Base-by-base conservation (phyloP, 768 basidiomycete genomes). In the Mrakia blollopis region DNA sequence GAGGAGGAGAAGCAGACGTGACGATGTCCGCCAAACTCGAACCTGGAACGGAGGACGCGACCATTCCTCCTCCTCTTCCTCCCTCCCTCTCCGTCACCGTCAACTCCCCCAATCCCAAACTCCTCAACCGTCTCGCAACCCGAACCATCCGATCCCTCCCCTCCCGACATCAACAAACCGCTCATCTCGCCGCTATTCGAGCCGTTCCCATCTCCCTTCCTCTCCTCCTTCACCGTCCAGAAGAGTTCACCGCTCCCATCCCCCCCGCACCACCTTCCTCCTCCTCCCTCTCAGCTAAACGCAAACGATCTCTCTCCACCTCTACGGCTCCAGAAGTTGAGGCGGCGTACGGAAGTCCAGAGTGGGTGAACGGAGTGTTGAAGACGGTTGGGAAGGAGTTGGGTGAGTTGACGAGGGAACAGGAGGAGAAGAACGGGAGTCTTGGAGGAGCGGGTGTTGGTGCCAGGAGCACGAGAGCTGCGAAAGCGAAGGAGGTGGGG, bases 171-270 rank as follows among this genome's bases (percentile, higher is more conserved):
- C 32, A 30, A 25, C 44, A 62, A 57, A 28, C 30, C 52, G 10
- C 50, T 32, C 54, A 41, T 16, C 72, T 28, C 41, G 61, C 60
- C 37, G 44, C 39, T 39, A 47, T 44, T 41, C 37, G 60, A 13
- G n/a, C 28, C 35, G 54, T 28, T 8, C 61, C 60, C n/a, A 54
- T 72, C 71, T 72, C 71, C 0, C 71, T 72, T 16, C 35, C 71
- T 16, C 14, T 50, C 37, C 71, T 72, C 71, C 52, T 72, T 8
- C 30, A 57, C n/a, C 14, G 18, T 25, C 52, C 52, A 30, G 74
- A 60, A 16, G 74, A 75, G 11, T 57, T 39, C 23, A 14, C n/a
- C 14, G 54, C 63, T 25, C 28, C 30, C 39, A 11, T 68, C 21
- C 74, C 67, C 2, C 39, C 47, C 5, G 16, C 50, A 10, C 10